A percentile compares a stretch with the other conserved stretches of the same genome.
phyloP scores from a whole-genome alignment of 371 early-diverging fungal species.

The Fennellomyces sp. region DNA sequence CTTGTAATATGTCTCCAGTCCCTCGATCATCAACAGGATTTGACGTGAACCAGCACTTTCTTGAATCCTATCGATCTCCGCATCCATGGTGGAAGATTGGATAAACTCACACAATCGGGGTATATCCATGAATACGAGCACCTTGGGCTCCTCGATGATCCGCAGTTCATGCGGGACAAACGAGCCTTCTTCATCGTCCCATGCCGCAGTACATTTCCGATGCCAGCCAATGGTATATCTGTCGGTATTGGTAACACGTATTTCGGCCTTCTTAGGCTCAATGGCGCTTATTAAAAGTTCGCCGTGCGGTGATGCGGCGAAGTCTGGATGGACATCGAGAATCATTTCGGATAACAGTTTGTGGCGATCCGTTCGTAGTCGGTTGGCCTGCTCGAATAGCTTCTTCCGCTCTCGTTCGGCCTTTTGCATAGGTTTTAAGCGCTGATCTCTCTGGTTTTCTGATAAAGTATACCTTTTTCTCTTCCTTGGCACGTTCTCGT shows the following conservation, averaged over 20 bases:
- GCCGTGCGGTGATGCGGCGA: slow-evolving; percentile 17
- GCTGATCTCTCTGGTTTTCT: not conserved
- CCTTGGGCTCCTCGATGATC: slow-evolving; percentile 42
- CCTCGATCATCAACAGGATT: slow-evolving; percentile 57
- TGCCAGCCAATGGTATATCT: slow-evolving; percentile 49
- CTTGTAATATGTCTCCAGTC: slow-evolving; percentile 53
- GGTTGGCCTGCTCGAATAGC: slow-evolving; percentile 43
- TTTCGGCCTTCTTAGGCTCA: slow-evolving; percentile 5
- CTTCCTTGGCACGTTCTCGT: slow-evolving; percentile 17
- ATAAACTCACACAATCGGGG: slow-evolving; percentile 36
- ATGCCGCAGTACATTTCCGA: slow-evolving; percentile 52
- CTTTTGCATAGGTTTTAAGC: not conserved
- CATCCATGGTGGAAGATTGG: slow-evolving; percentile 15
- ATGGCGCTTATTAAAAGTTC: slow-evolving; percentile 8
- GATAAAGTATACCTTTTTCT: not conserved
- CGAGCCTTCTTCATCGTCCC: slow-evolving; percentile 40
- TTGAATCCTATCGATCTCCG: slow-evolving; percentile 23
- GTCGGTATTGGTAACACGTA: not conserved
- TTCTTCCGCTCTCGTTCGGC: slow-evolving; percentile 29
- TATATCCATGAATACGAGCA: slow-evolving; percentile 47
- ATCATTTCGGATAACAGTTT: slow-evolving; percentile 60
- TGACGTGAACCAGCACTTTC: slow-evolving; percentile 13
- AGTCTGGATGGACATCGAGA: slow-evolving; percentile 43
- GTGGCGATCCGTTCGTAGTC: slow-evolving; percentile 32
- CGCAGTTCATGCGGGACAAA: slow-evolving; percentile 49